A percentile compares a stretch with the other conserved stretches of the same genome.
Conservation (phyloP, 441 rosid genomes). For the Populus tomentosa region DNA sequence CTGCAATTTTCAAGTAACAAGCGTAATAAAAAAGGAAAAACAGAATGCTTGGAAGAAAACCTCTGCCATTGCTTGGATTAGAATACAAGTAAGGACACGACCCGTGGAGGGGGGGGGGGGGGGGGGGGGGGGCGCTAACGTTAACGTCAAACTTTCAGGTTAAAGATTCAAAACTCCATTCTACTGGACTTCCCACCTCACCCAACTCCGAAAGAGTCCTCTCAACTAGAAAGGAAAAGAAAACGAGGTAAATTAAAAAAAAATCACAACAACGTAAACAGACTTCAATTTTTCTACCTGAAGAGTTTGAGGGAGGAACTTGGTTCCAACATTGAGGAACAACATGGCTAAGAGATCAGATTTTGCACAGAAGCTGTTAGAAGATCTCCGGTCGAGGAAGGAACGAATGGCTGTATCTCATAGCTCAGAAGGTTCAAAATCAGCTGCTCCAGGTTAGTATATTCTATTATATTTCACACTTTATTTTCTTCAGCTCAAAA, state of each 20-base stretch:
- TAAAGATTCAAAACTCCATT: slow-evolving; percentile 24
- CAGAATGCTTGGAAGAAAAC: slow-evolving; percentile 42
- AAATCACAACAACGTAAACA: slow-evolving; percentile 9
- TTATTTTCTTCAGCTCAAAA: background rate
- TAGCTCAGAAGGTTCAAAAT: slow-evolving; percentile 34
- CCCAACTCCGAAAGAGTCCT: slow-evolving; percentile 77
- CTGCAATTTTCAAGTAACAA: background rate
- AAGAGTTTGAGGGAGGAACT: background rate
- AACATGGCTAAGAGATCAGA: slow-evolving; percentile 81
- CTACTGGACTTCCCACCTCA: slow-evolving; percentile 48
- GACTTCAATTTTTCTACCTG: slow-evolving; percentile 11
- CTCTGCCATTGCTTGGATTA: slow-evolving; percentile 68
- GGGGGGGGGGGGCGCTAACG: slow-evolving; percentile 40
- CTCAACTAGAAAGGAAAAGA: slow-evolving; percentile 42
- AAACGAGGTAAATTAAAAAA: slow-evolving; percentile 2
- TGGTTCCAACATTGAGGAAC: slow-evolving; percentile 21
- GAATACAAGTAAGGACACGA: slow-evolving; percentile 56
- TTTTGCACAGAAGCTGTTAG: slow-evolving; percentile 88
- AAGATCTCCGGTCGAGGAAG: slow-evolving; percentile 77
- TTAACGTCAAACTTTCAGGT: slow-evolving; percentile 57
- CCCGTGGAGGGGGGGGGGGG: slow-evolving; percentile 13
- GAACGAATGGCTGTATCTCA: slow-evolving; percentile 64
- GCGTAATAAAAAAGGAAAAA: background rate
- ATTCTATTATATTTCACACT: slow-evolving; percentile 6
- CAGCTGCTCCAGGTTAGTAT: slow-evolving; percentile 44